phyloP scores from a whole-genome alignment of 192 early-diverging fungal genomes.

The Coemansia sp. region DNA sequence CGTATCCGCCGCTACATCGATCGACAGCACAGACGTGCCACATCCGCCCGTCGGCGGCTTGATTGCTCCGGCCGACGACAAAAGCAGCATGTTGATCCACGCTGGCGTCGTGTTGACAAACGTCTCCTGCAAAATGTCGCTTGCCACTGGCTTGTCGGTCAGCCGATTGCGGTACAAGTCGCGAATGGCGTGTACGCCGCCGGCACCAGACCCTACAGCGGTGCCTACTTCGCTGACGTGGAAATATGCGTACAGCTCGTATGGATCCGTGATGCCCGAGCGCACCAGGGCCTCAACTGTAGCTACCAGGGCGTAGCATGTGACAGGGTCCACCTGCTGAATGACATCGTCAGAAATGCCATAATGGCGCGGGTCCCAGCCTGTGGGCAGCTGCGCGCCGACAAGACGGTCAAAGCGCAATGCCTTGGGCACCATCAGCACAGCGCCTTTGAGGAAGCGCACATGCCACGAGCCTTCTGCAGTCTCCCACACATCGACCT shows the following conservation, averaged over 20 bases:
- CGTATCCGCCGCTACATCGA: slow-evolving; percentile 89
- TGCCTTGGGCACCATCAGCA: slow-evolving; percentile 88
- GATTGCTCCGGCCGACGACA: slow-evolving; percentile 91
- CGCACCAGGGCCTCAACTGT: slow-evolving; percentile 90
- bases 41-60: slow-evolving; percentile 80
- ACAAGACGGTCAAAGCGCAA: slow-evolving; percentile 88
- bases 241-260: slow-evolving; percentile 96
- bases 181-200: slow-evolving; percentile 78
- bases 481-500: slow-evolving; percentile 59
- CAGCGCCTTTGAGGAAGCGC: slow-evolving; percentile 80
- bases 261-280: slow-evolving; percentile 92
- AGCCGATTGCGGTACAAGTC: slow-evolving; percentile 78
- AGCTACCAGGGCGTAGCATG: slow-evolving; percentile 83
- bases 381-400: slow-evolving; percentile 92
- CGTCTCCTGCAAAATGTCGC: slow-evolving; percentile 92
- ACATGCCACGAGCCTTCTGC: slow-evolving; percentile 69
- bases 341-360: slow-evolving; percentile 90
- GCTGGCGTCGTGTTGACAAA: slow-evolving; percentile 69
- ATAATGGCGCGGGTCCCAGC: slow-evolving; percentile 89
- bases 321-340: slow-evolving; percentile 87
- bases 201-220: slow-evolving; percentile 84
- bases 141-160: slow-evolving; percentile 79
- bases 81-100: slow-evolving; percentile 95
- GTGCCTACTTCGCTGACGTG: slow-evolving; percentile 93
- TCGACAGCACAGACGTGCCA: slow-evolving; percentile 85